Conservation (phyloP, 2,329 filamentous ascomycete genomes). For the Geosmithia flava region DNA sequence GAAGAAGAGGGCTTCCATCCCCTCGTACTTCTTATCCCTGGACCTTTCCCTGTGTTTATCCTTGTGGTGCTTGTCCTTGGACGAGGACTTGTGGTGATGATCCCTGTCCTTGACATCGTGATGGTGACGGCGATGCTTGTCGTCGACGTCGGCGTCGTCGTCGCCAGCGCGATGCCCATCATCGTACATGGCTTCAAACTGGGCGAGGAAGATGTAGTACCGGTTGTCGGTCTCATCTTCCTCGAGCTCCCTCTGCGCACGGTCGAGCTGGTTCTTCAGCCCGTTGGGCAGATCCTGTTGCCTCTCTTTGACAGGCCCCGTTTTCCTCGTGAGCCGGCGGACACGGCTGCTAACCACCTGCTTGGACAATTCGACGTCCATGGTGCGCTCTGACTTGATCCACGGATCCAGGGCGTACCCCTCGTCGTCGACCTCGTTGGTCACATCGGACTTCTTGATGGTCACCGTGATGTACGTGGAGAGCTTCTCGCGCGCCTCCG, state of each 20-base stretch:
- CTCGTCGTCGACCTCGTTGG: constrained; percentile 20
- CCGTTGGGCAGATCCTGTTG: constrained; percentile 18
- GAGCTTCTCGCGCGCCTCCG: constrained; percentile 23
- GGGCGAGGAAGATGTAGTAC: constrained; percentile 27
- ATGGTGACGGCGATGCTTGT: too few relatives aligned
- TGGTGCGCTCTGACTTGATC: constrained; percentile 20
- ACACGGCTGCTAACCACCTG: constrained; percentile 23
- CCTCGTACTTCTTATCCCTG: neutral
- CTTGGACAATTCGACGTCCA: constrained; percentile 23
- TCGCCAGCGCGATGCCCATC: constrained; percentile 6
- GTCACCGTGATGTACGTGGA: constrained; percentile 27
- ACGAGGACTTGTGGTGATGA: neutral
- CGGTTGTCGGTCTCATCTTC: constrained; percentile 20
- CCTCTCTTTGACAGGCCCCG: constrained; percentile 22
- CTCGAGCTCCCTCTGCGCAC: constrained; percentile 19
- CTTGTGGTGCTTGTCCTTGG: constrained; percentile 2
- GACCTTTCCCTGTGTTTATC: neutral
- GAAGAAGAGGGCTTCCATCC: too few relatives aligned
- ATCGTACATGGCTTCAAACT: constrained; percentile 27
- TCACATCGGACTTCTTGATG: constrained; percentile 23
- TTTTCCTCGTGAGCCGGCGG: constrained; percentile 19
- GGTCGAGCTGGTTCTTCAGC: constrained; percentile 29
- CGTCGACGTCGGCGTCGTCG: too few relatives aligned
- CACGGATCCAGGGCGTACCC: constrained; percentile 24
- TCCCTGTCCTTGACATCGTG: constrained; percentile 3